Conservation (phyloP, 257 asterid species). For the Forsythia viridissima region DNA sequence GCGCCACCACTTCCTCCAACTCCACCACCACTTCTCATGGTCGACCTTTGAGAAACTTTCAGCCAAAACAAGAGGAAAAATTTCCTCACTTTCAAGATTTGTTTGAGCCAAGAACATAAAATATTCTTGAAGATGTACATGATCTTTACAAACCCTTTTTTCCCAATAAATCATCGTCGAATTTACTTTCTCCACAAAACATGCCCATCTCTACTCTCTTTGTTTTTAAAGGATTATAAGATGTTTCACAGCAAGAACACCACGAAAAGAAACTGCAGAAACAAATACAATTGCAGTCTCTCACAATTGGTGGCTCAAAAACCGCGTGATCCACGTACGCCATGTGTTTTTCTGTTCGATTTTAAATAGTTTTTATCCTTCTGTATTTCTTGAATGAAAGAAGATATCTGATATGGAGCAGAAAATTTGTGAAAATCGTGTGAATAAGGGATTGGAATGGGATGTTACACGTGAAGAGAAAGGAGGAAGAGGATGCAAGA, state of each 20-base stretch:
- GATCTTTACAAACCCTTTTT: constrained; percentile 67
- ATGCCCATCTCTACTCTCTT: constrained; percentile 61
- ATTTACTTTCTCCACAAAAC: neutral
- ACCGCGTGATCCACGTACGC: neutral
- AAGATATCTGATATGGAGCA: too few relatives aligned
- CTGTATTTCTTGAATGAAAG: too few relatives aligned
- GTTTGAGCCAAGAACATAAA: constrained; percentile 37
- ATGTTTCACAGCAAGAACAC: constrained; percentile 36
- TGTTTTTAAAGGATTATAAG: constrained; percentile 61
- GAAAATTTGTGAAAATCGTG: too few relatives aligned
- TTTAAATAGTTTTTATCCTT: too few relatives aligned
- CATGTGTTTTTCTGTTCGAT: too few relatives aligned
- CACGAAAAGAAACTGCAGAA: too few relatives aligned
- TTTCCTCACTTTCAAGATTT: constrained; percentile 47
- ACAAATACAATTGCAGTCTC: constrained; percentile 38
- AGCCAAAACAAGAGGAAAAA: constrained; percentile 37
- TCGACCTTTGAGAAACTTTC: constrained; percentile 7
- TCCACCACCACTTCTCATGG: too few relatives aligned
- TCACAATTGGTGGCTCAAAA: constrained; percentile 33
- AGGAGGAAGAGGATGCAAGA: too few relatives aligned
- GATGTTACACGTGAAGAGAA: too few relatives aligned
- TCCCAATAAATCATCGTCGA: constrained; percentile 10
- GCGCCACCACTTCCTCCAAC: too few relatives aligned
- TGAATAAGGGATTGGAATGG: too few relatives aligned
- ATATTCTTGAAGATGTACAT: constrained; percentile 44